Evolutionary conservation across 139 green algal species (phyloP).

Genomic region (Chlamydomonas applanata): DNA sequence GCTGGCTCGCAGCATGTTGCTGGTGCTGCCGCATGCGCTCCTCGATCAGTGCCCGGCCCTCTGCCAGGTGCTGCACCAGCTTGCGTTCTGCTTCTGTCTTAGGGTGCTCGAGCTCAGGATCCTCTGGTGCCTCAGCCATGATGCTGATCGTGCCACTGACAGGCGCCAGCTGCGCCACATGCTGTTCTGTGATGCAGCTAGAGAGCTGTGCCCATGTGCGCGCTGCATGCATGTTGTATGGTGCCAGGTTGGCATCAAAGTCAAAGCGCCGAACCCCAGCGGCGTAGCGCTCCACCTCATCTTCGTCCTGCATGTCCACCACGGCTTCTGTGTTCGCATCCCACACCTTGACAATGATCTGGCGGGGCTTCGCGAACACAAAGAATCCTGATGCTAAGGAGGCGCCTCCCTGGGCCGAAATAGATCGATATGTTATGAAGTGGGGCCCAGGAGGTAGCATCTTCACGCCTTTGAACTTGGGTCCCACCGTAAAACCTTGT

Average conservation of each 20-base stretch:
- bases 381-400: constrained; percentile 59
- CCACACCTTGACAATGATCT: constrained; percentile 57
- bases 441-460: constrained; percentile 88
- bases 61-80: constrained; percentile 51
- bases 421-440: constrained; percentile 71
- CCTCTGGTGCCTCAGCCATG: constrained; percentile 50
- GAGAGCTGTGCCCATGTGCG: constrained; percentile 58
- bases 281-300: constrained; percentile 38
- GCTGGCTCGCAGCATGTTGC: neutral
- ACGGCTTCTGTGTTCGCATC: constrained; percentile 55
- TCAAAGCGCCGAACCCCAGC: constrained; percentile 65
- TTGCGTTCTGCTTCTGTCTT: constrained; percentile 54
- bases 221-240: constrained; percentile 70
- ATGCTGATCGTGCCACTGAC: constrained; percentile 60
- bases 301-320: constrained; percentile 49
- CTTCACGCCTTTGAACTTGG: constrained; percentile 85
- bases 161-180: constrained; percentile 52
- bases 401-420: constrained; percentile 23
- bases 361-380: neutral
- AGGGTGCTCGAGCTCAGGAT: constrained; percentile 24
- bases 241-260: constrained; percentile 73
- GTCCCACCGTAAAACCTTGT: constrained; percentile 75
- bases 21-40: neutral
- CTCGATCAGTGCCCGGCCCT: constrained; percentile 17
- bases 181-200: constrained; percentile 33